Conservation (phyloP, 352 stramenopile genomes). For the Globisporangium barbulae region DNA sequence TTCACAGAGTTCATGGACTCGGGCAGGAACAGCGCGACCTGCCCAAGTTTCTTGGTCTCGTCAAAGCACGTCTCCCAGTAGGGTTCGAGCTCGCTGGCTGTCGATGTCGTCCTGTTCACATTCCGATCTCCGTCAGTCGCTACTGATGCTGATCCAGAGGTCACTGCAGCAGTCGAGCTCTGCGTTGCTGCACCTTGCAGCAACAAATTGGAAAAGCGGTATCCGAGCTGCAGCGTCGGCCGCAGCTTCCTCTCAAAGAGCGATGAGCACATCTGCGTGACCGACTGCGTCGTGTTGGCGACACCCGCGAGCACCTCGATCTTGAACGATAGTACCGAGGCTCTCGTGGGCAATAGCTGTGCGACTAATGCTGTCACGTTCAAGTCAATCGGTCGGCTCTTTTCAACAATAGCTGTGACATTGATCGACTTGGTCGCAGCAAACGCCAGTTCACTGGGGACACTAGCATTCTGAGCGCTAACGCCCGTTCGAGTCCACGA, state of each 20-base stretch:
- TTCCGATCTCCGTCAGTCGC: constrained; percentile 28
- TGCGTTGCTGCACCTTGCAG: constrained; percentile 22
- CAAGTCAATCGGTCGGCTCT: constrained; percentile 41
- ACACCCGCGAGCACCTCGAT: constrained; percentile 45
- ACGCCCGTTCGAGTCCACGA: constrained; percentile 38
- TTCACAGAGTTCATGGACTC: constrained; percentile 18
- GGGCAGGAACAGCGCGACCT: constrained; percentile 50
- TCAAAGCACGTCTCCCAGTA: constrained; percentile 61
- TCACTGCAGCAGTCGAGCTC: constrained; percentile 29
- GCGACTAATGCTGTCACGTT: constrained; percentile 48
- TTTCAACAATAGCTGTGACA: constrained; percentile 40
- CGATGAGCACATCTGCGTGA: constrained; percentile 63
- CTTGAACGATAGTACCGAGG: constrained; percentile 43
- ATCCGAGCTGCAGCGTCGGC: constrained; percentile 39
- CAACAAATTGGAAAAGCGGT: constrained; percentile 48
- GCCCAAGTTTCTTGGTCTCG: constrained; percentile 38
- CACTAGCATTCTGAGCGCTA: constrained; percentile 2
- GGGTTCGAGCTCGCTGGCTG: constrained; percentile 28
- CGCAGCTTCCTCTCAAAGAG: constrained; percentile 52
- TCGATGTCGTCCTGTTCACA: constrained; percentile 20
- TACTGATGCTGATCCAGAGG: constrained; percentile 16
- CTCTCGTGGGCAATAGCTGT: constrained; percentile 31
- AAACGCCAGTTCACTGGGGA: constrained; percentile 21
- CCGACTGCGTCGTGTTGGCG: constrained; percentile 20
- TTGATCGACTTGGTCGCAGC: constrained; percentile 24